phyloP scores from a whole-genome alignment of 1,139 yeast species.

The Geotrichum restrictum region DNA sequence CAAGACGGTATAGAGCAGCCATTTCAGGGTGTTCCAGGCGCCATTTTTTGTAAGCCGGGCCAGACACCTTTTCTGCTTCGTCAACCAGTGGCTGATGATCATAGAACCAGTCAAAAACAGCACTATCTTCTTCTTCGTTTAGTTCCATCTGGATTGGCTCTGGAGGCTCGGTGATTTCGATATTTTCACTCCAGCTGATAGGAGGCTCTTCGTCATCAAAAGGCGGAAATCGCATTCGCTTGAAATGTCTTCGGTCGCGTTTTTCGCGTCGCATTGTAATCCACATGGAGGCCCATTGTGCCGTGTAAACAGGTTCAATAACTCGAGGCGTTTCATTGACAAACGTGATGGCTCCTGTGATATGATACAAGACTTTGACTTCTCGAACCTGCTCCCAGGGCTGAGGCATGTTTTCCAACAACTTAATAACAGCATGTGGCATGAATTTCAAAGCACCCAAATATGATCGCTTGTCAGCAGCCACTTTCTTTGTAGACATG shows the following conservation, averaged over 20 bases:
- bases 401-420: constrained; percentile 94
- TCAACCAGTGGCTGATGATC: constrained; percentile 73
- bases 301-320: constrained; percentile 82
- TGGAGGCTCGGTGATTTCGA: constrained; percentile 66
- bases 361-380: constrained; percentile 83
- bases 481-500: constrained; percentile 70
- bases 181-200: constrained; percentile 71
- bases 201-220: constrained; percentile 98
- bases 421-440: constrained; percentile 90
- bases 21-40: constrained; percentile 56
- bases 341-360: constrained; percentile 91
- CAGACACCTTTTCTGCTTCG: constrained; percentile 54
- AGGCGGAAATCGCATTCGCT: constrained; percentile 89
- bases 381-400: constrained; percentile 93
- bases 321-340: constrained; percentile 91
- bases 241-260: constrained; percentile 82
- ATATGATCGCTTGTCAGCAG: constrained; percentile 85
- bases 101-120: constrained; percentile 71
- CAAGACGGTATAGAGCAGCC: constrained; percentile 61
- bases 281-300: constrained; percentile 97
- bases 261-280: constrained; percentile 89
- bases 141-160: constrained; percentile 66
- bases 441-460: constrained; percentile 87
- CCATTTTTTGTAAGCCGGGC: constrained; percentile 77
- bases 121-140: constrained; percentile 56